Percentiles rank a stretch among this genome's conserved stretches.
phyloP scores from a whole-genome alignment of 805 yeast species.

The Komagataella pastoris region DNA sequence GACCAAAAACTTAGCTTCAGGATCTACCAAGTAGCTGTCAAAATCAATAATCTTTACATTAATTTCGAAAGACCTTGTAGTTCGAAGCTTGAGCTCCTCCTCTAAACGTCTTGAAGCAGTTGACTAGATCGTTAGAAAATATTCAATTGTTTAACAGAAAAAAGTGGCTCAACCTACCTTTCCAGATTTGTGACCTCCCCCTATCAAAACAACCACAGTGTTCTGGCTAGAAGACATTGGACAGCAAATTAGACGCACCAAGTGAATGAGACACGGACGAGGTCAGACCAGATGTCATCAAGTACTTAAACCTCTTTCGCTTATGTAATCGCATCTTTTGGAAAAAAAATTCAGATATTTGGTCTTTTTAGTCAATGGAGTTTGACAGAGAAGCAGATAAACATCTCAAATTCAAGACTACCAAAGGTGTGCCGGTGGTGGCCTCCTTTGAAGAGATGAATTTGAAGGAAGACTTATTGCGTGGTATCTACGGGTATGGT shows the following conservation, averaged over 20 bases:
- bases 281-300: not conserved
- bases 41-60: not conserved
- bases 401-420: slow-evolving; percentile 46
- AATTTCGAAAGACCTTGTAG: not conserved
- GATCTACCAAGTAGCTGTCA: not conserved
- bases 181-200: slow-evolving; percentile 23
- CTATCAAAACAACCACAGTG: slow-evolving; percentile 11
- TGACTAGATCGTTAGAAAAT: slow-evolving; percentile 11
- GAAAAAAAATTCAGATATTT: slow-evolving; percentile 3
- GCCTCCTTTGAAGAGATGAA: slow-evolving; percentile 62
- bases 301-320: not conserved
- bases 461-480: slow-evolving; percentile 47
- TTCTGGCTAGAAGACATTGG: not conserved
- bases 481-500: slow-evolving; percentile 69
- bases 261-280: not conserved
- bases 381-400: slow-evolving; percentile 48
- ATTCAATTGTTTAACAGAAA: slow-evolving; percentile 9
- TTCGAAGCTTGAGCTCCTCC: slow-evolving; percentile 10
- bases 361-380: slow-evolving; percentile 26
- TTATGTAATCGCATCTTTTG: not conserved
- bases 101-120: slow-evolving; percentile 11
- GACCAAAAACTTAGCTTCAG: slow-evolving; percentile 6
- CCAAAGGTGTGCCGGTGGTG: slow-evolving; percentile 39
- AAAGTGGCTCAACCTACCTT: slow-evolving; percentile 13
- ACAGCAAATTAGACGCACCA: not conserved